Percentiles rank a stretch among this genome's conserved stretches.
phyloP scores from a whole-genome alignment of 306 rosid species.

The Echinosophora koreensis region DNA sequence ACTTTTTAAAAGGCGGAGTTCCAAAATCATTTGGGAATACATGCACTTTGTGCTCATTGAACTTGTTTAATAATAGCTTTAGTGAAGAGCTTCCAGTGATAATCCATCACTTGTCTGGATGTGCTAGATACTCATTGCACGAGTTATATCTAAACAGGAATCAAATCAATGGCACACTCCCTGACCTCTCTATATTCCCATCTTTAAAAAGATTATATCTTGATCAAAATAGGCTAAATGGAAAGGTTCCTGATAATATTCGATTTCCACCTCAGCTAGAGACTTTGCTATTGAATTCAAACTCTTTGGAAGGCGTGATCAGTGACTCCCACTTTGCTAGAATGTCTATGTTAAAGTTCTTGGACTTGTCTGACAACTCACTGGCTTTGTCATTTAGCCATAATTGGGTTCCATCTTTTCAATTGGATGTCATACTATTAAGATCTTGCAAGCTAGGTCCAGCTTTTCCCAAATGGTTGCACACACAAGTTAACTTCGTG shows the following conservation, averaged over 20 bases:
- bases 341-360: not conserved
- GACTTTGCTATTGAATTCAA: rapidly evolving
- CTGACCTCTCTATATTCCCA: not conserved
- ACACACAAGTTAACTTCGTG: not conserved
- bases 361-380: constrained; percentile 18
- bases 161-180: not conserved
- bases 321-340: constrained; percentile 32
- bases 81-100: not conserved
- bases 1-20: not conserved
- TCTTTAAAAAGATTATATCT: not conserved
- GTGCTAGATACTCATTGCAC: not conserved
- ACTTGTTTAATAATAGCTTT: not conserved
- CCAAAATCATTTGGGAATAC: not conserved
- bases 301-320: constrained; percentile 27
- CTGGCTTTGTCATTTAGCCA: not conserved
- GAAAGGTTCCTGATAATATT: not conserved
- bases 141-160: not conserved
- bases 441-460: constrained; percentile 38
- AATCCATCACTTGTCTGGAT: not conserved
- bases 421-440: rapidly evolving
- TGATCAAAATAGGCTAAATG: constrained; percentile 11
- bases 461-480: constrained; percentile 26
- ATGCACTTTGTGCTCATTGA: not conserved
- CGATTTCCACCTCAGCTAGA: not conserved
- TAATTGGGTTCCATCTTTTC: constrained; percentile 23